Conservation (phyloP, 2,329 filamentous ascomycete genomes). For the Neoarthrinium moseri region DNA sequence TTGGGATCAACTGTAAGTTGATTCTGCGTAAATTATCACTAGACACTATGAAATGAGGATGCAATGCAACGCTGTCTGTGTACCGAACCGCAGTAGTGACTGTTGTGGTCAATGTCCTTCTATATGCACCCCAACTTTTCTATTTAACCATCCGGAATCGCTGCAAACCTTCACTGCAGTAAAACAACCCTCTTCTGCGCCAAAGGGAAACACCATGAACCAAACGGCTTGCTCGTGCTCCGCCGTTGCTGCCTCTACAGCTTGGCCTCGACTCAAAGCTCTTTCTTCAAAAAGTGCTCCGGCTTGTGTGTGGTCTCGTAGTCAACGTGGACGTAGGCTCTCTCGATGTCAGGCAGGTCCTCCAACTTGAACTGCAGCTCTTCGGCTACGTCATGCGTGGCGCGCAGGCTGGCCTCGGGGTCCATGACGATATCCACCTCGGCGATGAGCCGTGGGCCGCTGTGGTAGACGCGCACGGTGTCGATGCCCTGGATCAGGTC, state of each 20-base stretch:
- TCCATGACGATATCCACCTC: slow-evolving; percentile 98
- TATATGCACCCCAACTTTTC: not conserved
- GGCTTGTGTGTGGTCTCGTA: slow-evolving; percentile 96
- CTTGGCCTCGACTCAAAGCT: too few relatives aligned
- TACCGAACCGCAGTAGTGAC: not conserved
- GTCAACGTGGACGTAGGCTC: slow-evolving; percentile 95
- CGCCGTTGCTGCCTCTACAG: slow-evolving; percentile 1
- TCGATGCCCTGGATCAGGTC: slow-evolving; percentile 81
- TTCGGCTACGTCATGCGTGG: slow-evolving; percentile 91
- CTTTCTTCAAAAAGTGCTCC: slow-evolving; percentile 69
- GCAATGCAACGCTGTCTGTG: too few relatives aligned
- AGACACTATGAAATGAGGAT: too few relatives aligned
- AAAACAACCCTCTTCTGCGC: not conserved
- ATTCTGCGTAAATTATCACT: too few relatives aligned
- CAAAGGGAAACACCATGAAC: too few relatives aligned
- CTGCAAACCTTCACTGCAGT: not conserved
- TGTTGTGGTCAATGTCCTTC: not conserved
- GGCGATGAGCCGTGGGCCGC: slow-evolving; percentile 82
- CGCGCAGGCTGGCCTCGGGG: slow-evolving; percentile 65
- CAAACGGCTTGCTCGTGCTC: not conserved
- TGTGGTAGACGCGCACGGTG: slow-evolving; percentile 92
- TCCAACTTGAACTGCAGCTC: slow-evolving; percentile 93
- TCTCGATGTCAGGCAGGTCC: slow-evolving; percentile 84
- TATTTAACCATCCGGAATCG: not conserved
- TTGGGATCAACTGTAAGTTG: too few relatives aligned